Conservation (phyloP, 75 land plant genomes). For the Selaginella tamariscina region DNA sequence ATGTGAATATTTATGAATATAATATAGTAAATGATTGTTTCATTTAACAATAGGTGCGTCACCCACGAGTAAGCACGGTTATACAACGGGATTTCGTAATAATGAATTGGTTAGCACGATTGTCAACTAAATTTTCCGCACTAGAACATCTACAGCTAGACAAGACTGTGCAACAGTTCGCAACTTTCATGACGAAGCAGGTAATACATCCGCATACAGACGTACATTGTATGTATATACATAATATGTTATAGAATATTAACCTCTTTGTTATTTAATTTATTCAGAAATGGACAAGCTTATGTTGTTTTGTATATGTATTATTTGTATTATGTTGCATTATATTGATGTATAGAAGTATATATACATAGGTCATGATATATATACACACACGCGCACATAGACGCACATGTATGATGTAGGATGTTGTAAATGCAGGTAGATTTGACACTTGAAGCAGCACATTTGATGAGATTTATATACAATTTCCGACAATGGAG, state of each 20-base stretch:
- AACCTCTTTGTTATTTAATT: too few species aligned
- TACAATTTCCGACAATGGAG: slow-evolving; percentile 28
- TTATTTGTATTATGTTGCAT: too few species aligned
- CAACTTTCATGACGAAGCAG: slow-evolving; percentile 10
- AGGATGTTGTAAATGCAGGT: slow-evolving; percentile 15
- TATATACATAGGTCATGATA: too few species aligned
- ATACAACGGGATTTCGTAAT: slow-evolving; percentile 10
- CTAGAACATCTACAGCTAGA: slow-evolving; percentile 5
- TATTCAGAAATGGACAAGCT: too few species aligned
- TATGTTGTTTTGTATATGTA: slow-evolving; percentile 1
- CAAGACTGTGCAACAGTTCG: slow-evolving; percentile 7
- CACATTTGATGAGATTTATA: slow-evolving; percentile 30
- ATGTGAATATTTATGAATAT: too few species aligned
- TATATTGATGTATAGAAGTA: too few species aligned
- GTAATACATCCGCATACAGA: too few species aligned
- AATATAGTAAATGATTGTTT: not conserved
- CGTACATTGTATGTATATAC: too few species aligned
- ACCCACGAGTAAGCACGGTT: slow-evolving; percentile 1
- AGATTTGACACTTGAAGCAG: slow-evolving; percentile 35
- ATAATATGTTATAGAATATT: too few species aligned
- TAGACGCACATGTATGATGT: not conserved
- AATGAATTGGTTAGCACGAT: slow-evolving; percentile 4
- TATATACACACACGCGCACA: too few species aligned
- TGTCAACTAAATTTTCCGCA: not conserved
- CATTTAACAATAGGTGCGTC: not conserved